Base-by-base conservation (phyloP, 768 basidiomycete species). In the Tylopilus sp. region DNA sequence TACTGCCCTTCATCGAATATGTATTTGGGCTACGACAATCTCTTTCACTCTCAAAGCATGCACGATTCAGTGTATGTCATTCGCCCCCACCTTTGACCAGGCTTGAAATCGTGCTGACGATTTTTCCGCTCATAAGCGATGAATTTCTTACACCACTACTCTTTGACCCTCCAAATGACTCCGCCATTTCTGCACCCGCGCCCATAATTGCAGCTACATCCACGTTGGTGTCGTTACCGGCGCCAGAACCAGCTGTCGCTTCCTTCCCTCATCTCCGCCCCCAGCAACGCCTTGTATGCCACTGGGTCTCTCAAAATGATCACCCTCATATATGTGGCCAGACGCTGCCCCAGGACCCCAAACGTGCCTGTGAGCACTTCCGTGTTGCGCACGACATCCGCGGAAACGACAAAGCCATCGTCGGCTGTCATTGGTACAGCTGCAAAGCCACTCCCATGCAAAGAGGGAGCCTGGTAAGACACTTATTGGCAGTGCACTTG, bases 391-490 rank as follows among this genome's bases (percentile, higher is more conserved):
- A 62, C 18, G n/a, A 44, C 13, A 8, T 62, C 23, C 51, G 61
- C 3, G 61, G 61, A 0, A 63, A 55, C n/a, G 61, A 62, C 22
- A 62, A 49, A 23, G 58, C 2, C 17, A 46, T 40, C 6, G 47
- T 47, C 6, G 3, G 13, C 4, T 62, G 61, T 13, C 30, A 18
- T 1, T 62, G 61, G 61, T 8, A 50, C 2, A 44, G 7, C 8
- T 62, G 61, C 21, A 25, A 21, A 2, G 58, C 58, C 6, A 45
- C 51, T 1, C 61, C 52, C 1, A 62, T 62, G 61, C 58, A 62
- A n/a, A 56, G 58, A 7, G 62, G 61, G 0, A 62, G 62, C 10
- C 12, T 62, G 9, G 50, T 61, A 15, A 28, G 61, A 4, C 61
- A 62, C 41, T 2, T 62, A 3, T 22, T 61, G 25, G 26, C 62